A percentile compares a stretch with the other conserved stretches of the same genome.
phyloP scores from a whole-genome alignment of 768 basidiomycete species.

The Galerina sulciceps region DNA sequence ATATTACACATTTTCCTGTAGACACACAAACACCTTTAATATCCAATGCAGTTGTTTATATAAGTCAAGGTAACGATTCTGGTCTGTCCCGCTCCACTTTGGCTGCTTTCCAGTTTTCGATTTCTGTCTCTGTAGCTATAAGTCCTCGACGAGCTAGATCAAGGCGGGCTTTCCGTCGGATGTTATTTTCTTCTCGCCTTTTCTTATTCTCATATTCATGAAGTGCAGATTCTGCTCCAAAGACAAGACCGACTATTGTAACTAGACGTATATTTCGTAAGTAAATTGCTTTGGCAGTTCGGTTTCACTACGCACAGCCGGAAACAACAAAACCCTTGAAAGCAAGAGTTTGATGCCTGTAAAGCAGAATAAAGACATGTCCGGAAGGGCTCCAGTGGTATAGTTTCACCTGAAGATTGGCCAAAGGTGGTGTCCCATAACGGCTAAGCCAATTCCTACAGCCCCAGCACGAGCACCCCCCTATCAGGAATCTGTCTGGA shows the following conservation, averaged over 20 bases:
- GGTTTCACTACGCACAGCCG: conserved; percentile 53
- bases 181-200: conserved; percentile 66
- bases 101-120: conserved; percentile 73
- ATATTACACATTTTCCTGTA: conserved; percentile 2
- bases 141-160: conserved; percentile 77
- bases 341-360: conserved; percentile 77
- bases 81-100: conserved; percentile 14
- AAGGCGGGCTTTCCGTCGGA: conserved; percentile 74
- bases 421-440: conserved; percentile 73
- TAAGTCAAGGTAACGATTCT: background rate
- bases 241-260: conserved; percentile 73
- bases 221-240: conserved; percentile 78
- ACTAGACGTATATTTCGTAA: conserved; percentile 25
- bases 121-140: conserved; percentile 83
- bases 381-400: background rate
- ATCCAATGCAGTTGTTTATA: background rate
- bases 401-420: conserved; percentile 65
- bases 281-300: conserved; percentile 2
- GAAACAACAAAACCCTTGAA: conserved; percentile 83
- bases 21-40: conserved; percentile 7
- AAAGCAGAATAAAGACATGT: background rate
- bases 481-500: conserved; percentile 31
- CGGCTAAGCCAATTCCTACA: conserved; percentile 62
- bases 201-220: conserved; percentile 69
- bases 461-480: conserved; percentile 57